Percentiles rank a stretch among this genome's conserved stretches.
phyloP scores from a whole-genome alignment of 2,329 filamentous ascomycete species.

The Orbilia quercus region DNA sequence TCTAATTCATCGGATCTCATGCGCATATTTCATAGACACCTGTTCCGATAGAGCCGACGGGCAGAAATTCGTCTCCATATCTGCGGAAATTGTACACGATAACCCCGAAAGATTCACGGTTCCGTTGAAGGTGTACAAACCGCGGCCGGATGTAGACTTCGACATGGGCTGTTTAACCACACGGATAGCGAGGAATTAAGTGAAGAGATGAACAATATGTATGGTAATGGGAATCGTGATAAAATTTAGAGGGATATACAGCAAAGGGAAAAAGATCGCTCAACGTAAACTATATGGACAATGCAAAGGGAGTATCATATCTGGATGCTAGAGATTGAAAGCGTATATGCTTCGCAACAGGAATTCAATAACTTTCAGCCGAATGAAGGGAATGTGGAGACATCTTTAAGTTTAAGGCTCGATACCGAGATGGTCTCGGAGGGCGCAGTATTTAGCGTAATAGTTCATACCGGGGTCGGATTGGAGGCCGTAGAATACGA shows the following conservation, averaged over 20 bases:
- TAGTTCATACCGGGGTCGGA: constrained; percentile 49
- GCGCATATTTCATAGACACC: constrained; percentile 36
- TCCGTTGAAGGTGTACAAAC: constrained; percentile 26
- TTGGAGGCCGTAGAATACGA: constrained; percentile 54
- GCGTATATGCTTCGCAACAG: neutral
- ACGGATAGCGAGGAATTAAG: constrained; percentile 22
- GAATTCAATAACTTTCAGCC: constrained; percentile 1
- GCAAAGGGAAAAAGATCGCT: constrained; percentile 18
- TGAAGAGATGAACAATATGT: neutral
- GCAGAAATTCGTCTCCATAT: constrained; percentile 31
- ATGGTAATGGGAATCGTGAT: neutral
- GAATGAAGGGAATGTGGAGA: neutral
- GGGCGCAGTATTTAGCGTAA: constrained; percentile 53
- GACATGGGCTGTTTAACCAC: constrained; percentile 25
- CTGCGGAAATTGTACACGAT: constrained; percentile 44
- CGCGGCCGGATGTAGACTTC: constrained; percentile 41
- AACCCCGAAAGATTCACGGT: constrained; percentile 30
- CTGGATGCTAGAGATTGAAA: constrained; percentile 22
- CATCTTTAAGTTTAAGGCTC: constrained; percentile 21
- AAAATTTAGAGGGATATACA: constrained; percentile 13
- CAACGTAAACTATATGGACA: constrained; percentile 25
- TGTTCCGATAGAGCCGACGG: constrained; percentile 17
- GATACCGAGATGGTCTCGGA: constrained; percentile 54
- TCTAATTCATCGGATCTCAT: constrained; percentile 34
- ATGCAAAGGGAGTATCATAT: constrained; percentile 29